phyloP scores from a whole-genome alignment of 441 rosid species.

The Aleurites moluccanus region DNA sequence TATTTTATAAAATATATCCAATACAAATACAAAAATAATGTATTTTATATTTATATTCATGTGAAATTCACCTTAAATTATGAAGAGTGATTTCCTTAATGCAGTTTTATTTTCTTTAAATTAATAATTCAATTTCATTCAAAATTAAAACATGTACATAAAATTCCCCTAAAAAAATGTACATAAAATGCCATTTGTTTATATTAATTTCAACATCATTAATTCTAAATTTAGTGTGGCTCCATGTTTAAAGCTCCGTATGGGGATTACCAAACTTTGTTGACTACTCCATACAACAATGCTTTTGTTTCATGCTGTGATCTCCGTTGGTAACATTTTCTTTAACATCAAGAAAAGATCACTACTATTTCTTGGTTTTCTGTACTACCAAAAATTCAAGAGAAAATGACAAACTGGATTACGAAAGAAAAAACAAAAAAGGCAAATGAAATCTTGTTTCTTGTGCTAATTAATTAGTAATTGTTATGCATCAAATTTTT shows the following conservation, averaged over 20 bases:
- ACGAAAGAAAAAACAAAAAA: too few species aligned
- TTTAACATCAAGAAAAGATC: slow-evolving; percentile 13
- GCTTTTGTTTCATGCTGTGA: slow-evolving; percentile 16
- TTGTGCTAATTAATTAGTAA: neutral
- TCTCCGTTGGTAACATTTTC: slow-evolving; percentile 2
- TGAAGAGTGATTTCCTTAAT: too few species aligned
- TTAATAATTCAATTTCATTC: too few species aligned
- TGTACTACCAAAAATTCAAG: neutral
- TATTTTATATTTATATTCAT: too few species aligned
- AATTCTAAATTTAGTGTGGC: neutral
- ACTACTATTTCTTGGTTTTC: neutral
- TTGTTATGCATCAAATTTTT: too few species aligned
- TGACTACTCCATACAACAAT: slow-evolving; percentile 9
- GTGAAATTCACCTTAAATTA: too few species aligned
- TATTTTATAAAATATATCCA: too few species aligned
- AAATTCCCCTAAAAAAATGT: too few species aligned
- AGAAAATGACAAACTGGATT: neutral
- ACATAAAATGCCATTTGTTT: neutral
- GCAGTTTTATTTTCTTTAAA: too few species aligned
- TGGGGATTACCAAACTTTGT: slow-evolving; percentile 4
- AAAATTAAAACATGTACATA: too few species aligned
- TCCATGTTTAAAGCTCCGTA: slow-evolving; percentile 6
- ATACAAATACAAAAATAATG: too few species aligned
- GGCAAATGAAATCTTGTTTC: neutral
- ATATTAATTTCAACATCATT: neutral